Evolutionary conservation across 768 basidiomycete species (phyloP).

Genomic region (Psilocybe subaeruginosa): DNA sequence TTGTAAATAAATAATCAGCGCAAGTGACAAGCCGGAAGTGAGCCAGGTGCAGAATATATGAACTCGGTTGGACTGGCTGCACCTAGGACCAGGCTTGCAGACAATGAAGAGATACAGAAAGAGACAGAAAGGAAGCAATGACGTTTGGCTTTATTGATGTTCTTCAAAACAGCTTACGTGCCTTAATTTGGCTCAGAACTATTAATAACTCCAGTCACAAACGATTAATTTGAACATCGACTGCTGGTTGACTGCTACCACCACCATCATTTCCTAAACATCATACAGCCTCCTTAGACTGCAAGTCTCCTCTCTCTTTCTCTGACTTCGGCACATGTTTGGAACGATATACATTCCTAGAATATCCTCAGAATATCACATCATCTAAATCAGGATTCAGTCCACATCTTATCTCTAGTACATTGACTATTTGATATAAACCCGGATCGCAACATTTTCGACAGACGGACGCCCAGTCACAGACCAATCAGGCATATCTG

Average conservation of each 20-base stretch:
- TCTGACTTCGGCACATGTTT: not conserved
- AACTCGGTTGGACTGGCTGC: too few relatives aligned
- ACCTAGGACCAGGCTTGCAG: too few relatives aligned
- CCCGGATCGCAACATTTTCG: not conserved
- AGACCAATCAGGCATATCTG: not conserved
- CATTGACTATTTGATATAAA: not conserved
- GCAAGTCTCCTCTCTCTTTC: not conserved
- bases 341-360: not conserved
- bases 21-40: too few relatives aligned
- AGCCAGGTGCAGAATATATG: too few relatives aligned
- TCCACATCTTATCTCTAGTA: not conserved
- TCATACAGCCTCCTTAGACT: not conserved
- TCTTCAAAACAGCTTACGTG: not conserved
- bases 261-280: slow-evolving; percentile 3
- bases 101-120: too few relatives aligned
- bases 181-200: not conserved
- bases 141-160: too few relatives aligned
- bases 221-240: not conserved
- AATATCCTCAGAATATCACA: not conserved
- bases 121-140: too few relatives aligned
- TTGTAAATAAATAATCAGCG: too few relatives aligned
- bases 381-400: not conserved
- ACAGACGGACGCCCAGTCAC: not conserved
- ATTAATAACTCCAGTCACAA: not conserved
- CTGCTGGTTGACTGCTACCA: not conserved